Evolutionary conservation across 1,284 basidiomycete genomes (phyloP).

Genomic region (Lentinus polychrous): DNA sequence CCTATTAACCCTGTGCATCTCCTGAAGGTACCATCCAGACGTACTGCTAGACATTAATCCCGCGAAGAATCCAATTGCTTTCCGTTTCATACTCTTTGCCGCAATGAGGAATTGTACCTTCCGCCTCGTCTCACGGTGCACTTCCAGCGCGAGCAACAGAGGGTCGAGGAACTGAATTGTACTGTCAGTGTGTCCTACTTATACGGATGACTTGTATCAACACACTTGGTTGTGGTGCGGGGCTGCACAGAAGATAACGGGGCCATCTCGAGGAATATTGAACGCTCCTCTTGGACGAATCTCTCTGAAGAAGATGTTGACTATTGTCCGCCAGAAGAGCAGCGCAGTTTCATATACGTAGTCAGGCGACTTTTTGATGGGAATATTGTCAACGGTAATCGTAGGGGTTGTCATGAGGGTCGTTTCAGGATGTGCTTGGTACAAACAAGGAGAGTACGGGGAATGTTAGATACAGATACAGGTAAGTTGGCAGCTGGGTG

Average conservation of each 20-base stretch:
- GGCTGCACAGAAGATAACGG: conserved; percentile 94
- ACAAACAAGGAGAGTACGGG: background rate
- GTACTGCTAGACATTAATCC: conserved; percentile 87
- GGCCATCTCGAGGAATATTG: conserved; percentile 89
- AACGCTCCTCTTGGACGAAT: conserved; percentile 92
- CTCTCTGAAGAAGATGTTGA: conserved; percentile 97
- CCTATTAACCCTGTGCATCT: background rate
- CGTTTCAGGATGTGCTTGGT: conserved; percentile 7
- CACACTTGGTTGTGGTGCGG: conserved; percentile 93
- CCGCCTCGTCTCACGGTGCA: conserved; percentile 78
- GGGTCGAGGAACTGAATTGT: conserved; percentile 86
- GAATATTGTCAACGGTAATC: conserved; percentile 5
- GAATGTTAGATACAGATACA: background rate
- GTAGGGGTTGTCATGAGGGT: conserved; percentile 13
- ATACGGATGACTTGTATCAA: conserved; percentile 5
- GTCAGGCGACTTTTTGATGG: conserved; percentile 13
- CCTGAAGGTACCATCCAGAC: conserved; percentile 27
- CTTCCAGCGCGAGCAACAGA: conserved; percentile 83
- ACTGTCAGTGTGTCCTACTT: conserved; percentile 4
- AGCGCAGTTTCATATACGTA: conserved; percentile 58
- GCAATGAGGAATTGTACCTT: conserved; percentile 89
- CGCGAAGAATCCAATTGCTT: conserved; percentile 79
- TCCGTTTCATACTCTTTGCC: conserved; percentile 85
- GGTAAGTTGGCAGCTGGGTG: background rate
- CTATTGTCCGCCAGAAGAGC: conserved; percentile 78